phyloP scores from a whole-genome alignment of 2,329 filamentous ascomycete genomes.

The Fusarium subglutinans region DNA sequence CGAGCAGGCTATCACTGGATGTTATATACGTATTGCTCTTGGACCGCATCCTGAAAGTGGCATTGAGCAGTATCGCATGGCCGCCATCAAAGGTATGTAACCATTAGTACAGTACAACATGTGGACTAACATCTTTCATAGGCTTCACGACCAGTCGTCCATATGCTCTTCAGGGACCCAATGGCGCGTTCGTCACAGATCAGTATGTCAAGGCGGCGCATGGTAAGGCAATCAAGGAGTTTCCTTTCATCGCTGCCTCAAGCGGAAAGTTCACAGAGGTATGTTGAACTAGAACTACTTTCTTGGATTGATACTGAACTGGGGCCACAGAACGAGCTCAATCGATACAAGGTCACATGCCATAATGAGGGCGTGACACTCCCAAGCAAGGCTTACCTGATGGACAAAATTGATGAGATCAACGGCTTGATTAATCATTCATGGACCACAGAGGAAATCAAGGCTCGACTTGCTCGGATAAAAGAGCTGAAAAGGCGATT shows the following conservation, averaged over 20 bases:
- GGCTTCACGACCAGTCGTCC: conserved; percentile 81
- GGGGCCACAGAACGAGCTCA: conserved; percentile 73
- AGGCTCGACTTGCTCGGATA: conserved; percentile 78
- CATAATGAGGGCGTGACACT: conserved; percentile 75
- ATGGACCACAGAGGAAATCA: conserved; percentile 86
- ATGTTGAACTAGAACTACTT: conserved; percentile 40
- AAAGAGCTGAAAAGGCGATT: conserved; percentile 73
- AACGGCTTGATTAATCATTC: conserved; percentile 79
- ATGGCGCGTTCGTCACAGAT: conserved; percentile 82
- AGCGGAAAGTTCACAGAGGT: conserved; percentile 87
- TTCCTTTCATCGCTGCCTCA: conserved; percentile 91
- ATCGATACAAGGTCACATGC: conserved; percentile 80
- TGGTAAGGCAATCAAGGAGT: conserved; percentile 84
- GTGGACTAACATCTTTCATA: conserved; percentile 50
- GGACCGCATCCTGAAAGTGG: conserved; percentile 79
- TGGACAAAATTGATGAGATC: conserved; percentile 81
- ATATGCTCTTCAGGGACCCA: conserved; percentile 83
- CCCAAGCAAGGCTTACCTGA: conserved; percentile 76
- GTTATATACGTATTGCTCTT: conserved; percentile 85
- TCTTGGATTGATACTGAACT: conserved; percentile 25
- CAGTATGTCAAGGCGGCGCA: conserved; percentile 85
- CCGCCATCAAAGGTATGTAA: conserved; percentile 79
- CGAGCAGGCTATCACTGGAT: conserved; percentile 80
- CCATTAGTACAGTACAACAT: not conserved
- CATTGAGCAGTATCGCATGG: conserved; percentile 85